A percentile compares a stretch with the other conserved stretches of the same genome.
These are phyloP conservation scores for Arctium lappa DNA, from an alignment of 129 eudicot species.

Conservation along the genomic window DNA sequence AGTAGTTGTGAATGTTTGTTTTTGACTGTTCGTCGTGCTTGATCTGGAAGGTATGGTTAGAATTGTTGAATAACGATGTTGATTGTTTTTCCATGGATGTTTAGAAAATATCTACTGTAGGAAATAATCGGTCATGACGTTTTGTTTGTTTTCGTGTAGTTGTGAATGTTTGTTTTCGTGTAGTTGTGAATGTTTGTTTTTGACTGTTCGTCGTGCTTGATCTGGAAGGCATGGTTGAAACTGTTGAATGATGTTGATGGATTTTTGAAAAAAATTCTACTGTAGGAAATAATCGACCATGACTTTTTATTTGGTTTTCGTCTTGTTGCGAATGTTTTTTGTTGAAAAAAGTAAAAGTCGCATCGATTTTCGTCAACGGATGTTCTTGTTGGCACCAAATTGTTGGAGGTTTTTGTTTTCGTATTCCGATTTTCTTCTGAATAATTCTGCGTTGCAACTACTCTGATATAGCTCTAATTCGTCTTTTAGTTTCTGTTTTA, in stretches of 20 bases:
- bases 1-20: constrained; percentile 10
- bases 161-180: constrained; percentile 17
- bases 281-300: background rate
- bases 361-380: constrained; percentile 14
- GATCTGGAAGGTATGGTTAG: constrained; percentile 16
- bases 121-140: constrained; percentile 6
- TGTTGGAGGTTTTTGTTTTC: constrained; percentile 5
- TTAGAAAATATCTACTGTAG: background rate
- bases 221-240: constrained; percentile 5
- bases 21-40: background rate
- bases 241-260: constrained; percentile 1
- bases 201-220: constrained; percentile 5
- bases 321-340: constrained; percentile 8
- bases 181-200: constrained; percentile 11
- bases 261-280: background rate
- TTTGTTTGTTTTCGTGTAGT: constrained; percentile 3
- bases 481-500: background rate
- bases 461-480: background rate
- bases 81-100: background rate
- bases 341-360: constrained; percentile 23
- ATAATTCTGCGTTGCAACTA: background rate
- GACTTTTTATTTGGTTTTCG: constrained; percentile 16
- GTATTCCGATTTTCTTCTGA: background rate
- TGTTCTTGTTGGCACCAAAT: constrained; percentile 9
- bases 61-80: background rate